Base-by-base conservation (phyloP, 768 basidiomycete species). In the Xerocomus spinulosus region DNA sequence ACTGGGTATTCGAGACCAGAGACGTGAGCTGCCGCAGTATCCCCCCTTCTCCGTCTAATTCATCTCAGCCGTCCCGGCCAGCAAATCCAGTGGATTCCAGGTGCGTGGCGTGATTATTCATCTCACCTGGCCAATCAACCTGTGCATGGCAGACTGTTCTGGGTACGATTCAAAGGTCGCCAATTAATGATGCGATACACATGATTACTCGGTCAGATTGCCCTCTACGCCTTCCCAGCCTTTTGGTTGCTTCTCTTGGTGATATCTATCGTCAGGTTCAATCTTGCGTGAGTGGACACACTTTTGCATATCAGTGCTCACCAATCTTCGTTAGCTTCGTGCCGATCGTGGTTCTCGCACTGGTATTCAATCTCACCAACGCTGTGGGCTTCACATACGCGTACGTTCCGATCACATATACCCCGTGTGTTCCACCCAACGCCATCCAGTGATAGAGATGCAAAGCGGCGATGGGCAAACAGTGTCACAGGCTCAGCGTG, bases 1-100 rank as follows among this genome's bases (percentile, higher is more conserved):
- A 85, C 57, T 99, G 96, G 96, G 94, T 99, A 10, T 99, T 99
- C 56, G 96, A 99, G 70, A 88, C 87, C 60, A 80, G 94, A 61
- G 94, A 97, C 68, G 95, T 95, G 69, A 62, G 87, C 71, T 18
- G 17, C 28, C 17, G 6, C 24, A 25, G 17, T 42, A 10, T 25
- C 32, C 32, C n/a, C 34, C n/a, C 20, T 44, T 37, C 23, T 18
- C 38, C 35, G 4, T 50, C 56, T 60, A 41, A 55, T 45, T 44
- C 36, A 20, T 42, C 2, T 18, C 30, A 95, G 92, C 88, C 93
- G 25, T 87, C 91, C 40, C 79, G 85, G 58, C 92, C 91, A 30
- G 83, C 89, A 10, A 95, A 96, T 65, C 78, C 90, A 2, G 74
- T 92, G 29, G 92, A 96, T 68, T 83, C 90, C 20, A 92, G 77